Evolutionary conservation across 768 basidiomycete genomes (phyloP).

Genomic region (Rhizopogon roseolus): DNA sequence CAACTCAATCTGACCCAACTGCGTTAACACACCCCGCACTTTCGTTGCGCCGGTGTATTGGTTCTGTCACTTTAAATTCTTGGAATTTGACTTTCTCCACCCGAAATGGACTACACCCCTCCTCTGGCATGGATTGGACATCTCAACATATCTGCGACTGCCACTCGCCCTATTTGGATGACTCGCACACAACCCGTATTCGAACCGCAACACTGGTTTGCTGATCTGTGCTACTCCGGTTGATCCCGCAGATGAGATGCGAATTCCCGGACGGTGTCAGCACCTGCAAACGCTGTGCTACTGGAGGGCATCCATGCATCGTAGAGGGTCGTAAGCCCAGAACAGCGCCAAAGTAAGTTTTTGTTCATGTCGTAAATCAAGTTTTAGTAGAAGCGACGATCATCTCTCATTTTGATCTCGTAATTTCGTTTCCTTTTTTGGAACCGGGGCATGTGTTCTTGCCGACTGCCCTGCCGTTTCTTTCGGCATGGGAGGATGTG

Average conservation of each 20-base stretch:
- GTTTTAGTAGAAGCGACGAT: neutral
- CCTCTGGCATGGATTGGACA: slow-evolving; percentile 1
- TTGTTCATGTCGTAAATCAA: neutral
- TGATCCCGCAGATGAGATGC: slow-evolving; percentile 70
- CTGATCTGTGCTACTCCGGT: slow-evolving; percentile 9
- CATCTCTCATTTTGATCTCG: slow-evolving; percentile 12
- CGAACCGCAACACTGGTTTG: slow-evolving; percentile 9
- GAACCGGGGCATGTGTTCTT: slow-evolving; percentile 12
- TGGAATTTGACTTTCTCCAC: slow-evolving; percentile 8
- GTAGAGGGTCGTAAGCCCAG: slow-evolving; percentile 80
- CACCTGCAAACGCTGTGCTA: slow-evolving; percentile 75
- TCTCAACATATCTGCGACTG: neutral
- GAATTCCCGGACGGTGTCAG: slow-evolving; percentile 68
- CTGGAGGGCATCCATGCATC: slow-evolving; percentile 71
- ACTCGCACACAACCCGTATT: neutral
- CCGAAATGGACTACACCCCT: slow-evolving; percentile 7
- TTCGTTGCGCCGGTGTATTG: slow-evolving; percentile 2
- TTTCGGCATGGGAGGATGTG: slow-evolving; percentile 6
- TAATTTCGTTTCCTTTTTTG: slow-evolving; percentile 16
- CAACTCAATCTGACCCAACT: no score
- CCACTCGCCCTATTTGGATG: neutral
- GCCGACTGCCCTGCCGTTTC: slow-evolving; percentile 13
- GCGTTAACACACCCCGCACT: neutral
- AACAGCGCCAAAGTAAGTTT: slow-evolving; percentile 76
- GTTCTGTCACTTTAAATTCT: slow-evolving; percentile 1